Base-by-base conservation (phyloP, 495 filamentous ascomycete species). In the Daldinia concentrica region DNA sequence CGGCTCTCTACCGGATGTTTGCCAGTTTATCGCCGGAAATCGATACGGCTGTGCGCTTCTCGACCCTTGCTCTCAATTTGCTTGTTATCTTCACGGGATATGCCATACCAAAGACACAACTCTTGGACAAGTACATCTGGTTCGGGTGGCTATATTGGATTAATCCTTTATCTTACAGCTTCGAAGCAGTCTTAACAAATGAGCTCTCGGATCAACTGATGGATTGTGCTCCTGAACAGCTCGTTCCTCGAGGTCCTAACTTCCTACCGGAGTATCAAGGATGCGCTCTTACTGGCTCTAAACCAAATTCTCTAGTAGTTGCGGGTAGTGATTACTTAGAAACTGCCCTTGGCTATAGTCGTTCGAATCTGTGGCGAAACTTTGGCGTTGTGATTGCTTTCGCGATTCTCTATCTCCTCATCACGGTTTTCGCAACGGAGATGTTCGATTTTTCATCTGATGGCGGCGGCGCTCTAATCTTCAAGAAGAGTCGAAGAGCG, bases 371-470 rank as follows among this genome's bases (percentile, higher is more conserved):
- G 17, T 95, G 92, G 92, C 89, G 91, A 17, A 94, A 95, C 76
- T 93, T 91, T 74, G 92, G 90, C 55, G 89, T 94, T 19, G 71
- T 93, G 39, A 85, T 93, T 43, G 90, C 89, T 15, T 93, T 92
- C 58, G 85, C 82, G 0, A 84, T 90, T 11, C 79, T 92, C 1
- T 94, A 93, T 62, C 85, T 94, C 30, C 52, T 89, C 26, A 81
- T 94, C 39, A 93, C 91, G 0, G 82, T 90, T 50, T 55, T 89
- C 45, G 89, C 71, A 51, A 76, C 75, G 41, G 75, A 71, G 64
- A 63, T 62, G 29, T 77, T 76, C 71, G 78, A 73, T 57, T 79
- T 79, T 45, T 65, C 72, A 9, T 81, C 83, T 1, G 83, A 84
- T 48, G 86, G 85, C 29, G 86, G 83, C 36, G 85, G 89, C 52